Evolutionary conservation across 2,329 filamentous ascomycete species (phyloP).

Genomic region (Colletotrichum noveboracense): DNA sequence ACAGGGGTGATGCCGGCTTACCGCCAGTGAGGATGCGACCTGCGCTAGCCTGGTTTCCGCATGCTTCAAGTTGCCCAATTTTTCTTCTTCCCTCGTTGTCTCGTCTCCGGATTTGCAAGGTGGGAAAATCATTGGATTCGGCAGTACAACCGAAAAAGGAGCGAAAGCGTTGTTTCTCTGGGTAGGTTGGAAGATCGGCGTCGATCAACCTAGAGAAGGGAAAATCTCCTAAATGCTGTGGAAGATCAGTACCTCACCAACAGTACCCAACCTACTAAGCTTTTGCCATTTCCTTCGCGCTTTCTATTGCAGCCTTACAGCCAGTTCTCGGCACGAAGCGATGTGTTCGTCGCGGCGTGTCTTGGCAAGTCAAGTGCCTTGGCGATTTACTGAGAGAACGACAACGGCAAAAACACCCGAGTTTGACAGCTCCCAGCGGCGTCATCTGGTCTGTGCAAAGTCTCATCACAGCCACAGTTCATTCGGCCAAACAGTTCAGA

Average conservation of each 20-base stretch:
- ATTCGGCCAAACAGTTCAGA: neutral
- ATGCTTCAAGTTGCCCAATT: neutral
- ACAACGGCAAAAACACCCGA: neutral
- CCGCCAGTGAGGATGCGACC: neutral
- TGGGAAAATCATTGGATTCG: neutral
- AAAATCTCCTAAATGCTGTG: neutral
- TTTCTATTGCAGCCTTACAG: neutral
- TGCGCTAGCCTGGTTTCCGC: neutral
- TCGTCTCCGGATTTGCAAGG: neutral
- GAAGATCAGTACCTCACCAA: neutral
- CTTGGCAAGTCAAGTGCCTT: neutral
- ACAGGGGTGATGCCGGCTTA: neutral
- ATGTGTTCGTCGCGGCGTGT: neutral
- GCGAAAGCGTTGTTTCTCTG: neutral
- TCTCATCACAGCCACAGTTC: neutral
- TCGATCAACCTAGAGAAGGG: neutral
- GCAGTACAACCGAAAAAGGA: neutral
- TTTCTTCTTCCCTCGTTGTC: neutral
- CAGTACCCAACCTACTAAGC: neutral
- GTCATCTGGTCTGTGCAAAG: neutral
- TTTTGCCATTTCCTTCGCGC: neutral
- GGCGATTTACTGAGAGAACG: neutral
- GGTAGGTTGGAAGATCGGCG: neutral
- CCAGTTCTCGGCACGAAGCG: neutral
- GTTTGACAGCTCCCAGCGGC: neutral